phyloP scores from a whole-genome alignment of 495 filamentous ascomycete genomes.

The Annulohypoxylon moriforme region DNA sequence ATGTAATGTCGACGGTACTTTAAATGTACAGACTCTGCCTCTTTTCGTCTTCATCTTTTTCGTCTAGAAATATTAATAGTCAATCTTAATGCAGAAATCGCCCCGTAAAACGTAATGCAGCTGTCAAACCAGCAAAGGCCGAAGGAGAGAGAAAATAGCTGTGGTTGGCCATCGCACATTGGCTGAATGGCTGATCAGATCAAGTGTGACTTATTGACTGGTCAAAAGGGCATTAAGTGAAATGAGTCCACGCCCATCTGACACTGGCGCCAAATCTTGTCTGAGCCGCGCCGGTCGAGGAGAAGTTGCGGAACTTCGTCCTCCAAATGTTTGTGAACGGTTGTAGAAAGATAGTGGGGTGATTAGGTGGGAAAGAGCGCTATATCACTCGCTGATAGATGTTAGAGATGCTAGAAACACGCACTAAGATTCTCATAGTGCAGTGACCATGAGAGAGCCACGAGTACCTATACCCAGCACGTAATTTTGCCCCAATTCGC shows the following conservation, averaged over 20 bases:
- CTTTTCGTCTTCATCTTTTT: conserved; percentile 8
- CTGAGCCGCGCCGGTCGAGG: conserved; percentile 35
- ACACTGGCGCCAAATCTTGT: conserved; percentile 40
- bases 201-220: conserved; percentile 38
- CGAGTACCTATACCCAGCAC: conserved; percentile 40
- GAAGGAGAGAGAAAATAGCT: neutral
- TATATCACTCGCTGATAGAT: conserved; percentile 28
- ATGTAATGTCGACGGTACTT: conserved; percentile 12
- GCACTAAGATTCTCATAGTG: conserved; percentile 6
- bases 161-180: conserved; percentile 27
- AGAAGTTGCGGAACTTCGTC: conserved; percentile 35
- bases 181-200: conserved; percentile 36
- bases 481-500: conserved; percentile 41
- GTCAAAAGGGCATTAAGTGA: conserved; percentile 28
- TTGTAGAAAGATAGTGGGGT: conserved; percentile 25
- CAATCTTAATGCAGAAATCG: conserved; percentile 24
- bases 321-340: conserved; percentile 7
- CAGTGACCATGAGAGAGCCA: neutral
- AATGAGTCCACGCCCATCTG: conserved; percentile 39
- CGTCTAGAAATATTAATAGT: conserved; percentile 6
- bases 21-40: conserved; percentile 5
- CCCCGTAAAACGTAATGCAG: conserved; percentile 21
- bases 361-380: neutral
- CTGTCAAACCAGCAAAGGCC: conserved; percentile 26
- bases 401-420: neutral